phyloP scores from a whole-genome alignment of 768 basidiomycete species.

The Piloderma croceum region DNA sequence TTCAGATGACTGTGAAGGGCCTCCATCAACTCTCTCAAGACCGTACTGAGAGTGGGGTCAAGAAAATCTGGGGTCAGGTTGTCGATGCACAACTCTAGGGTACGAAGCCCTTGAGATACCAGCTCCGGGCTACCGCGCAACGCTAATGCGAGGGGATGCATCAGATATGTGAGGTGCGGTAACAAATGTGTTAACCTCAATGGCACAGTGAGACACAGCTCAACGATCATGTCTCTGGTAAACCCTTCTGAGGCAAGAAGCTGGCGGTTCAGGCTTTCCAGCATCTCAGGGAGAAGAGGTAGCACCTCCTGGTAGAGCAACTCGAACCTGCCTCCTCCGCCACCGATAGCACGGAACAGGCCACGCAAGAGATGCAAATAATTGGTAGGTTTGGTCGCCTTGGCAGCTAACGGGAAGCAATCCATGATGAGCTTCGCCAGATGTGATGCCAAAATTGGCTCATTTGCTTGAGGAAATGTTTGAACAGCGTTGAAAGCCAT shows the following conservation, averaged over 20 bases:
- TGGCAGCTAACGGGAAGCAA: conserved; percentile 90
- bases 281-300: conserved; percentile 93
- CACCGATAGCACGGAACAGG: conserved; percentile 89
- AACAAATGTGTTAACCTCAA: conserved; percentile 91
- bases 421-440: conserved; percentile 92
- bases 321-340: conserved; percentile 90
- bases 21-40: conserved; percentile 90
- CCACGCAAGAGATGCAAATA: conserved; percentile 91
- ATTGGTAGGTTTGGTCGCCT: conserved; percentile 83
- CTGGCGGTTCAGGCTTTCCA: conserved; percentile 90
- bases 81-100: conserved; percentile 97
- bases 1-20: conserved; percentile 88
- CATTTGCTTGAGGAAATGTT: conserved; percentile 66
- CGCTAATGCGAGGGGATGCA: conserved; percentile 93
- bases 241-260: conserved; percentile 79
- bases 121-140: conserved; percentile 83
- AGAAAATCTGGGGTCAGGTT: conserved; percentile 97
- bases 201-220: conserved; percentile 95
- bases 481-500: conserved; percentile 90
- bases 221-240: conserved; percentile 88
- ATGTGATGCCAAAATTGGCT: conserved; percentile 90
- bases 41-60: conserved; percentile 90
- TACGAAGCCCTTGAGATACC: conserved; percentile 91
- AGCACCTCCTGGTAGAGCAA: conserved; percentile 93
- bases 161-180: conserved; percentile 90